Evolutionary conservation across 2,329 filamentous ascomycete genomes (phyloP).

Genomic region (Diatrype stigma): DNA sequence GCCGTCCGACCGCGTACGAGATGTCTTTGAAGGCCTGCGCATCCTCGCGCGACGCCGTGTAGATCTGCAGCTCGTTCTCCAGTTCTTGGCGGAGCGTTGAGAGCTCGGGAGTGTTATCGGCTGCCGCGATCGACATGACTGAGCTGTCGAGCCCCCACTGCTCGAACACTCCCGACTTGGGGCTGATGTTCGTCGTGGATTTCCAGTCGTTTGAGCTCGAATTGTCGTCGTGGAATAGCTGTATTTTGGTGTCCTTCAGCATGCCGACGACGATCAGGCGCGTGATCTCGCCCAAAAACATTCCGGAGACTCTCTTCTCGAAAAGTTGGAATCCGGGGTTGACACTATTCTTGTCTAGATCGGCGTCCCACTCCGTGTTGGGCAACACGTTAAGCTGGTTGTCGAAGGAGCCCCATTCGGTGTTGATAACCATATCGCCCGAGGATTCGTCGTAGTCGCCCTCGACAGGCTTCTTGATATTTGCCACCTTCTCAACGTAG

Average conservation of each 20-base stretch:
- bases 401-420: slow-evolving; percentile 98
- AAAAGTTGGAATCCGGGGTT: slow-evolving; percentile 98
- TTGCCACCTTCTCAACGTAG: slow-evolving; percentile 87
- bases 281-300: slow-evolving; percentile 95
- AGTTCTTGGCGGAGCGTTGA: slow-evolving; percentile 73
- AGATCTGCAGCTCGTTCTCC: slow-evolving; percentile 71
- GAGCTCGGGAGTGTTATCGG: slow-evolving; percentile 70
- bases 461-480: slow-evolving; percentile 72
- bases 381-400: slow-evolving; percentile 87
- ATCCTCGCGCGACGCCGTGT: slow-evolving; percentile 74
- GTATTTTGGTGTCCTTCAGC: slow-evolving; percentile 60
- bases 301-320: slow-evolving; percentile 95
- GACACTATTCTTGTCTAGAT: slow-evolving; percentile 73
- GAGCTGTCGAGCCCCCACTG: slow-evolving; percentile 90
- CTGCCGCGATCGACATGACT: slow-evolving; percentile 81
- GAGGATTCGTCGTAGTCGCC: slow-evolving; percentile 74
- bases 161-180: slow-evolving; percentile 64
- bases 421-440: slow-evolving; percentile 96
- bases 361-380: slow-evolving; percentile 75
- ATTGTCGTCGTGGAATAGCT: slow-evolving; percentile 73
- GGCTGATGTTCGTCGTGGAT: slow-evolving; percentile 65
- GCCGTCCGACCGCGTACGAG: slow-evolving; percentile 77
- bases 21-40: slow-evolving; percentile 84
- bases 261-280: slow-evolving; percentile 72
- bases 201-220: slow-evolving; percentile 65